Evolutionary conservation across 2,329 filamentous ascomycete genomes (phyloP).

Genomic region (Alternaria brassicae): DNA sequence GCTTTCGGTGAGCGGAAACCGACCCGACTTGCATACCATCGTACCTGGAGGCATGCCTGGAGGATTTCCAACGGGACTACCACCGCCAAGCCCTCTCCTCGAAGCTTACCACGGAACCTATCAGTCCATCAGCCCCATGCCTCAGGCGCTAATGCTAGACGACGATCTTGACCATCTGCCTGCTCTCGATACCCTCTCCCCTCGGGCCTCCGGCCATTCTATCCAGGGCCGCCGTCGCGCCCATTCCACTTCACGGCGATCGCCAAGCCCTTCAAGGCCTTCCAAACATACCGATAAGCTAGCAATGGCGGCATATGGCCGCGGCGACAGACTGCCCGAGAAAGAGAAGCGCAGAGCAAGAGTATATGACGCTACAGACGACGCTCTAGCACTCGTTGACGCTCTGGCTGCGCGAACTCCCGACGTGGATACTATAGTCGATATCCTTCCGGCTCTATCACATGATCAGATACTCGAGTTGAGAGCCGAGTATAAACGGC

Average conservation of each 20-base stretch:
- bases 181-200: slow-evolving; percentile 43
- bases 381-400: slow-evolving; percentile 76
- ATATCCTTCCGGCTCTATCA: slow-evolving; percentile 82
- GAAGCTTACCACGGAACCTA: slow-evolving; percentile 95
- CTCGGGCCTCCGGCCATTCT: slow-evolving; percentile 39
- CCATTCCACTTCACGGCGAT: slow-evolving; percentile 43
- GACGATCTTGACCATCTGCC: slow-evolving; percentile 59
- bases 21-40: slow-evolving; percentile 51
- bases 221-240: slow-evolving; percentile 38
- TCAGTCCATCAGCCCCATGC: slow-evolving; percentile 94
- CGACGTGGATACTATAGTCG: slow-evolving; percentile 74
- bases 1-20: slow-evolving; percentile 57
- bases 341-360: slow-evolving; percentile 64
- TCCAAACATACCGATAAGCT: slow-evolving; percentile 43
- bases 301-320: slow-evolving; percentile 37
- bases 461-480: slow-evolving; percentile 89
- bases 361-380: slow-evolving; percentile 85
- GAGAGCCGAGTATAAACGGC: slow-evolving; percentile 86
- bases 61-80: slow-evolving; percentile 45
- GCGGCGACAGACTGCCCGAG: slow-evolving; percentile 20
- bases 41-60: slow-evolving; percentile 41
- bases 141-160: slow-evolving; percentile 72
- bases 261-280: slow-evolving; percentile 36
- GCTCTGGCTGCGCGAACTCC: slow-evolving; percentile 71
- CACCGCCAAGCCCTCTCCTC: slow-evolving; percentile 82